phyloP scores from a whole-genome alignment of 495 filamentous ascomycete species.

The Sphaerosporella brunnea region DNA sequence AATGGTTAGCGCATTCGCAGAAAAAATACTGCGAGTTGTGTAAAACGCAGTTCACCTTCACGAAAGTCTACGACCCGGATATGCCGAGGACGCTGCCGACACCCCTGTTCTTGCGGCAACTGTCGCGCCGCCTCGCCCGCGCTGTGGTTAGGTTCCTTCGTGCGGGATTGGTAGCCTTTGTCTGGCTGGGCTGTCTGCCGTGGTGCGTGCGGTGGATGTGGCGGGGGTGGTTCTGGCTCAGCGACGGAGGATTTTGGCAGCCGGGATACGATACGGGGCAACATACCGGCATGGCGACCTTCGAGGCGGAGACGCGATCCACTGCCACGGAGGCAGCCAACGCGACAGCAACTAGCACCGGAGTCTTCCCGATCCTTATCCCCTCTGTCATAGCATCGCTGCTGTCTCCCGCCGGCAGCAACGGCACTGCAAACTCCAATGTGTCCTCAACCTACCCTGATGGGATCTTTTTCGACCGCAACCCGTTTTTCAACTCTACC shows the following conservation, averaged over 20 bases:
- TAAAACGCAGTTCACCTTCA: slow-evolving; percentile 95
- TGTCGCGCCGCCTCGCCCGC: slow-evolving; percentile 48
- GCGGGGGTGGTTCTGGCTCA: slow-evolving; percentile 86
- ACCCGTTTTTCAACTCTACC: slow-evolving; percentile 41
- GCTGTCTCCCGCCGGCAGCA: slow-evolving; percentile 18
- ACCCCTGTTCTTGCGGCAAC: slow-evolving; percentile 59
- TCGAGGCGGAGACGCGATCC: not conserved
- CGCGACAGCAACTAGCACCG: too few relatives aligned
- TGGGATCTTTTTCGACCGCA: slow-evolving; percentile 23
- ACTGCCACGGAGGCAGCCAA: not conserved
- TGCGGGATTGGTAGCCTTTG: slow-evolving; percentile 56
- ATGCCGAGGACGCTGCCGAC: slow-evolving; percentile 75
- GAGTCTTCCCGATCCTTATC: slow-evolving; percentile 11
- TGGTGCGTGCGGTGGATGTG: slow-evolving; percentile 83
- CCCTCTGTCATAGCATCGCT: slow-evolving; percentile 11
- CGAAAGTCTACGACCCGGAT: slow-evolving; percentile 81
- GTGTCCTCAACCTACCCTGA: not conserved
- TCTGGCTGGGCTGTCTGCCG: slow-evolving; percentile 78
- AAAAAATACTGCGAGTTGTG: slow-evolving; percentile 99
- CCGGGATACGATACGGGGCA: too few relatives aligned
- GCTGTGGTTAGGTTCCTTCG: slow-evolving; percentile 60
- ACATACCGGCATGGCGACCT: too few relatives aligned
- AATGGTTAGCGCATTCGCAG: slow-evolving; percentile 93
- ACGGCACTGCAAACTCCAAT: not conserved
- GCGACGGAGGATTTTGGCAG: slow-evolving; percentile 68